Evolutionary conservation across 768 basidiomycete species (phyloP), one percentile per base, ranked within the genome.

Genomic region (Lanmaoa rubissima): DNA sequence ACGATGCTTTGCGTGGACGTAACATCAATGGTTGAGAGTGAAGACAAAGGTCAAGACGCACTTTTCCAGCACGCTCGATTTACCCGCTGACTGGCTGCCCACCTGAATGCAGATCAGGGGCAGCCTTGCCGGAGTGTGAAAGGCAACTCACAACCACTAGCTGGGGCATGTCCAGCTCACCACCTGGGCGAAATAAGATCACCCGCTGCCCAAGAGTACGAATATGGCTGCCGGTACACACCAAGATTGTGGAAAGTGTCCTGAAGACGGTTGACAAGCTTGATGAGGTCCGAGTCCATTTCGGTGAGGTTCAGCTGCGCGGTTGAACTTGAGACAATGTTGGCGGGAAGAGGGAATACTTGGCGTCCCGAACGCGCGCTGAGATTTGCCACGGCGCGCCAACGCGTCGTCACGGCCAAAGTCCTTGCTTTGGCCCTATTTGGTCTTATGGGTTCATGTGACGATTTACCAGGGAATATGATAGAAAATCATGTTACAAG

Each of bases 31-130:
- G n/a, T 45, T 11, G 44, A 52, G 10, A 31, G n/a, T 13, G 7
- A 55, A 55, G 49, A 47, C 61, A 62, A 54, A 10, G 26, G 13
- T 39, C 12, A 11, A 21, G 44, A 80, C 90, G 65, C 65, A 94
- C 94, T 90, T 98, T 76, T 98, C 95, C 54, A 98, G 82, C 51
- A 94, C 92, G 72, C 92, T 93, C 36, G 94, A 97, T 78, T 97
- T 98, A 59, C 95, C 95, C 34, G 94, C 87, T 40, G 94, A 97
- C 75, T 98, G 95, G 65, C 94, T 95, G 55, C 95, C 95, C 66
- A 98, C 93, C 93, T 95, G 46, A 54, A 41, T 24, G 35, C 35
- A 51, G 21, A 50, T 61, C 13, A 55, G 55, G 12, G 24, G 19
- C 1, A 24, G 36, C 4, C 31, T 42, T 14, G 5, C 26, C 8